phyloP scores from a whole-genome alignment of 2,329 filamentous ascomycete species.

The Penicillium sp. region DNA sequence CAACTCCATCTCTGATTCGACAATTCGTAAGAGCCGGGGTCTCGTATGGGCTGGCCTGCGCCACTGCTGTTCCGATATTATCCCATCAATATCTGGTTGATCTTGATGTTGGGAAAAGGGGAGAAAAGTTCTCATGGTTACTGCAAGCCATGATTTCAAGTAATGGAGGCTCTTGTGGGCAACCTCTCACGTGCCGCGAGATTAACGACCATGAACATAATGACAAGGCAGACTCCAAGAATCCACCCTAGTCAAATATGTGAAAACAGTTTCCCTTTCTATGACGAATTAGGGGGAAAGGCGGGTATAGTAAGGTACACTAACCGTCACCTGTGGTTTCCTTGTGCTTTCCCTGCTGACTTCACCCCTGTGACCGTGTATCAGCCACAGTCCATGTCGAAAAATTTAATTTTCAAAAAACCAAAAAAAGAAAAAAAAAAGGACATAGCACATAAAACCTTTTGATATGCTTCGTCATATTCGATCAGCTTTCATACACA shows the following conservation, averaged over 20 bases:
- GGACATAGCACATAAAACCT: background rate
- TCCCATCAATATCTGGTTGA: background rate
- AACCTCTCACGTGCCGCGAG: background rate
- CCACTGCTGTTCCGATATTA: conserved; percentile 4
- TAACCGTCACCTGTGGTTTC: conserved; percentile 12
- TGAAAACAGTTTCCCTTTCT: background rate
- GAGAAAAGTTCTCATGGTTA: background rate
- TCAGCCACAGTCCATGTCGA: conserved; percentile 9
- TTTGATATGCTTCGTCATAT: background rate
- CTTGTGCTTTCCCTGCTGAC: conserved; percentile 24
- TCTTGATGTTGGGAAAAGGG: background rate
- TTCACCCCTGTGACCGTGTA: conserved; percentile 23
- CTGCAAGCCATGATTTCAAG: background rate
- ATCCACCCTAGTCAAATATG: background rate
- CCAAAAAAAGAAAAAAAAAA: background rate
- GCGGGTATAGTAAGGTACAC: background rate
- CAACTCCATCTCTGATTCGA: conserved; percentile 13
- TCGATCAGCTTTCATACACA: background rate
- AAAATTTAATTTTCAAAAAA: too few relatives aligned
- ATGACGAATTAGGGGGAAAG: background rate
- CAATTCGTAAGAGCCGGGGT: conserved; percentile 7
- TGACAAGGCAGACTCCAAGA: background rate
- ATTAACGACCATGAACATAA: background rate
- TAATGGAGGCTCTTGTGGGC: background rate
- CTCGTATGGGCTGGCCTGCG: conserved; percentile 3